Base-by-base conservation (phyloP, 108 stramenopile genomes). In the Mediolabrus comicus region DNA sequence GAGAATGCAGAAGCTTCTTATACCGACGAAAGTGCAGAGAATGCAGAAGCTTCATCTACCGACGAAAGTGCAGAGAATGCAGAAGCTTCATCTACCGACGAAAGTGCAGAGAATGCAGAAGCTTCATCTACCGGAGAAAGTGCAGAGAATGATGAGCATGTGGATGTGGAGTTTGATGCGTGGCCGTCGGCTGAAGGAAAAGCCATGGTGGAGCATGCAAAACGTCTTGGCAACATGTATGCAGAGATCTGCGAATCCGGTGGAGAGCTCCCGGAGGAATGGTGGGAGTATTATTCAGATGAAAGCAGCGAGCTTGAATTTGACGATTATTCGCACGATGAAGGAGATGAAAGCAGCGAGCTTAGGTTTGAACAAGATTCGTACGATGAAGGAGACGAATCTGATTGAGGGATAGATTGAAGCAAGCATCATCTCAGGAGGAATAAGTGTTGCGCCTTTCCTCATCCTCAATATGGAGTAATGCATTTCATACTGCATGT, bases 201-300 rank as follows among this genome's bases (percentile, higher is more conserved):
- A 22, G 60, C 32, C 10, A 62, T 35, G 19, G 36, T 39, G 12
- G 30, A 16, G 32, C 60, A 62, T 16, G 9, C 58, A 5, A 27
- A 27, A 10, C 4, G 19, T 38, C 60, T 38, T 62, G 60, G 13
- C 10, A 32, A 62, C 24, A 59, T 28, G 58, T 59, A 59, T 33
- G 13, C 17, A 6, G 25, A 59, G 7, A 59, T 59, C 7, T 8
- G 17, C 25, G 22, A 14, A 6, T 7, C 25, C 36, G 34, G 32
- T n/a, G 60, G 60, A 6, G 60, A 38, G 12, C 16, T 62, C 30
- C 36, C 36, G n/a, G 36, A 62, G 10, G 32, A 39, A 35, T 62
- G 60, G 60, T 62, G 60, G 60, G 34, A 62, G 34, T 62, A 62
- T 62, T 31, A 36, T 39, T 35, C 33, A 10, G 60, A 62, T 62